phyloP scores from a whole-genome alignment of 805 yeast genomes.

The Cyberlindnera petersonii region DNA sequence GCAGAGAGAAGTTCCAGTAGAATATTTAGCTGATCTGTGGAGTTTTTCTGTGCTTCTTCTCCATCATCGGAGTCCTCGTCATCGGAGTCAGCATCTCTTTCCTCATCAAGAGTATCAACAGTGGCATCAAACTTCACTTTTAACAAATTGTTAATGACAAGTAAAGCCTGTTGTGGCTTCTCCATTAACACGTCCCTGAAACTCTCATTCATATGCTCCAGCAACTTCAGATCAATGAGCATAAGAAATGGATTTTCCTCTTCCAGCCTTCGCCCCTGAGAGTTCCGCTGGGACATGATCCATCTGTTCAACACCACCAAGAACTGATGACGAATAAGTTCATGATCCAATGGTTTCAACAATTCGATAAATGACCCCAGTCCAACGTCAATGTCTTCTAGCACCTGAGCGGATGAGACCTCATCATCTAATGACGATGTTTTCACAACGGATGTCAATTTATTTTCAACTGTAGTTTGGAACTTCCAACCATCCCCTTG shows the following conservation, averaged over 20 bases:
- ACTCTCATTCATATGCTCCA: constrained; percentile 56
- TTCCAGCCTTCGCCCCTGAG: constrained; percentile 13
- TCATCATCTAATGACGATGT: constrained; percentile 2
- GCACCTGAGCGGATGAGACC: constrained; percentile 28
- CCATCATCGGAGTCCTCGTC: constrained; percentile 32
- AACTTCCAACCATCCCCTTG: constrained; percentile 36
- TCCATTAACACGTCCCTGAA: constrained; percentile 48
- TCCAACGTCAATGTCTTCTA: constrained; percentile 42
- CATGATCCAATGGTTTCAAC: constrained; percentile 47
- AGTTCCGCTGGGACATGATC: constrained; percentile 34
- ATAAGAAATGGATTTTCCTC: constrained; percentile 47
- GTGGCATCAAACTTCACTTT: constrained; percentile 14
- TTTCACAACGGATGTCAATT: constrained; percentile 33
- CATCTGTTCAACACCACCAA: constrained; percentile 54
- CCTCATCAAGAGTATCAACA: constrained; percentile 2
- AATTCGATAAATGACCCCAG: constrained; percentile 40
- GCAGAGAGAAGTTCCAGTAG: constrained; percentile 38
- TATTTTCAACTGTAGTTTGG: constrained; percentile 33
- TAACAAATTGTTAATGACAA: constrained; percentile 42
- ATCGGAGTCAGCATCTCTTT: constrained; percentile 36
- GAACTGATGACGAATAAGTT: constrained; percentile 44
- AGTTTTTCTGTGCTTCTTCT: constrained; percentile 19
- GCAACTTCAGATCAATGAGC: constrained; percentile 55
- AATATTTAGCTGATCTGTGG: constrained; percentile 31
- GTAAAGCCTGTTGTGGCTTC: constrained; percentile 52